These are phyloP conservation scores for Dactylis glomerata DNA, from an alignment of 176 grass and related monocot species.

Conservation along the genomic window DNA sequence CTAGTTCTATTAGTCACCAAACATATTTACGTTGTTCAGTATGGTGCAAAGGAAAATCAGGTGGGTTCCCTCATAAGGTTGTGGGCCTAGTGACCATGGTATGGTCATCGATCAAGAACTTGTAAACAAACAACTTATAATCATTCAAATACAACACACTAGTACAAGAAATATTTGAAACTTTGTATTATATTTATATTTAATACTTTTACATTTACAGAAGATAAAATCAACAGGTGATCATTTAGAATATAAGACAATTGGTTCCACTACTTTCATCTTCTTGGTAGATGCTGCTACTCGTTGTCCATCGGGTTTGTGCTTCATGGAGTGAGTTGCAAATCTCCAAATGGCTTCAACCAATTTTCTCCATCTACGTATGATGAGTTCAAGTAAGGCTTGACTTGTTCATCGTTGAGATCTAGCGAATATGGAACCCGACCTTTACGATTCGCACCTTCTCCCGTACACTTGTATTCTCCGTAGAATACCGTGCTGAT, in stretches of 20 bases:
- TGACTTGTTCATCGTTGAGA: slow-evolving; percentile 58
- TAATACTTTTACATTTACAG: no score
- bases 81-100: no score
- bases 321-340: slow-evolving; percentile 32
- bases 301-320: neutral
- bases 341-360: slow-evolving; percentile 56
- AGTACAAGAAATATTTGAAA: no score
- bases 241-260: neutral
- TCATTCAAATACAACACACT: no score
- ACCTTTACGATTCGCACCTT: slow-evolving; percentile 47
- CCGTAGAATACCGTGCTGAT: slow-evolving; percentile 72
- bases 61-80: no score
- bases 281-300: neutral
- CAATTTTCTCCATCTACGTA: slow-evolving; percentile 65
- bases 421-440: slow-evolving; percentile 48
- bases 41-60: no score
- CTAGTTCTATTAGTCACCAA: no score
- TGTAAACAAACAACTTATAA: no score
- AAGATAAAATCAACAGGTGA: no score
- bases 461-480: slow-evolving; percentile 65
- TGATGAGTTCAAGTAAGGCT: slow-evolving; percentile 58
- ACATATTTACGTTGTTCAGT: no score
- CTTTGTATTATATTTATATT: no score
- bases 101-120: no score
- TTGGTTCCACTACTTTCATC: neutral